Conservation (phyloP, 2,329 filamentous ascomycete genomes). For the Alternaria sp. region DNA sequence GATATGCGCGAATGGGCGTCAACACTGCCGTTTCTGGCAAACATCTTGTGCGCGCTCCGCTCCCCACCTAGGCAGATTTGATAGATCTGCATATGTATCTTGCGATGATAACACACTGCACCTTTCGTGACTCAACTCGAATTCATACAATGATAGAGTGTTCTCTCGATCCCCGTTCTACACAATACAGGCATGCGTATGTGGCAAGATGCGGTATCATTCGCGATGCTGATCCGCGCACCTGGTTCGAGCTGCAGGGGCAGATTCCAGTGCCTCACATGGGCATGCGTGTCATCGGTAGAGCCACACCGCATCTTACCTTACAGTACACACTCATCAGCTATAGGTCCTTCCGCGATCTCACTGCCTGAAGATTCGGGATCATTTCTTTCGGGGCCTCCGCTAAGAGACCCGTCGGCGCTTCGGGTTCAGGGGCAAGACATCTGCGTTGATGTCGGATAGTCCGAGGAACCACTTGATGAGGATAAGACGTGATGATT, state of each 20-base stretch:
- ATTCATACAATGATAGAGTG: background rate
- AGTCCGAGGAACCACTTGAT: background rate
- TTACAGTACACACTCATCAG: background rate
- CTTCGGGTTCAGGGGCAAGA: background rate
- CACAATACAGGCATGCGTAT: background rate
- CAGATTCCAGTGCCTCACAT: background rate
- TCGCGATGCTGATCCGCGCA: background rate
- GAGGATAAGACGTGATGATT: background rate
- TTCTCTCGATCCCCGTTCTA: background rate
- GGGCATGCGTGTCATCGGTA: background rate
- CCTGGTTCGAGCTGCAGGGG: conserved; percentile 3
- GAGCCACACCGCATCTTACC: conserved; percentile 1
- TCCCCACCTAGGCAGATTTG: background rate
- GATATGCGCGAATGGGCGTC: background rate
- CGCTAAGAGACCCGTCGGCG: background rate
- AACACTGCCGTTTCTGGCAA: background rate
- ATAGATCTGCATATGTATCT: background rate
- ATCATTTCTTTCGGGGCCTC: background rate
- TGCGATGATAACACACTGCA: background rate
- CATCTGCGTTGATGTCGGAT: background rate
- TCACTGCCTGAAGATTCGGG: background rate
- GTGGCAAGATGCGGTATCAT: background rate
- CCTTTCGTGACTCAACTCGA: background rate
- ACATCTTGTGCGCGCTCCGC: background rate
- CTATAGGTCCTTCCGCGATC: background rate